Evolutionary conservation across 805 yeast species (phyloP), one percentile per base, ranked within the genome.

Genomic region (Huiozyma sinensis): DNA sequence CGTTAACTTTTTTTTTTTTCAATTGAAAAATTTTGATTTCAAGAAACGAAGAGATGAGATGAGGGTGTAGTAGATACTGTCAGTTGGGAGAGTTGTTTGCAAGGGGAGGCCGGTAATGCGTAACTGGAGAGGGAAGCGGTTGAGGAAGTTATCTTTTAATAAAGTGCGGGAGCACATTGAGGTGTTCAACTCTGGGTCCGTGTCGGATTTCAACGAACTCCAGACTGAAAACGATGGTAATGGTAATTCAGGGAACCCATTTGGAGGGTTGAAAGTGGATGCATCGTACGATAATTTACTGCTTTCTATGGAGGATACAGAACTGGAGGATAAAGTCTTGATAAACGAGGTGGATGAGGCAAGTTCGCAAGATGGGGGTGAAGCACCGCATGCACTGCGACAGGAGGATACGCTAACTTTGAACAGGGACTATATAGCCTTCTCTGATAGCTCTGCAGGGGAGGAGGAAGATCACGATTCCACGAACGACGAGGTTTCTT

Each of bases 341-440:
- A 38, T 39, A 6, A 24, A 17, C 3, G 9, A 30, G 24, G 17
- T 30, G 11, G 13, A n/a, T 17, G 34, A 6, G 33, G 24, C 11
- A 13, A 28, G 10, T 7, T 30, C 27, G 31, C 13, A 12, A 34
- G 13, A 11, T 12, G 11, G 9, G 37, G 9, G 11, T 31, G 33
- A 11, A 3, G 5, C n/a, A 11, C 17, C 10, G 13, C 17, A 33
- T 8, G 31, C 30, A 17, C 33, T 39, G 9, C 24, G 11, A 30
- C 39, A 8, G 61, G 7, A 6, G 11, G 29, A 7, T 29, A 28
- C 17, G 32, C 33, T 31, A 10, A 37, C 12, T 30, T 52, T 69
- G 27, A 70, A 70, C 44, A 61, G 55, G 6, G 75, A 71, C 44
- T 71, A 66, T 49, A 71, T 71, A 34, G 66, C 71, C 4, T 57